Conservation (phyloP, 169 alveolate genomes). For the Cryptosporidium andersoni region DNA sequence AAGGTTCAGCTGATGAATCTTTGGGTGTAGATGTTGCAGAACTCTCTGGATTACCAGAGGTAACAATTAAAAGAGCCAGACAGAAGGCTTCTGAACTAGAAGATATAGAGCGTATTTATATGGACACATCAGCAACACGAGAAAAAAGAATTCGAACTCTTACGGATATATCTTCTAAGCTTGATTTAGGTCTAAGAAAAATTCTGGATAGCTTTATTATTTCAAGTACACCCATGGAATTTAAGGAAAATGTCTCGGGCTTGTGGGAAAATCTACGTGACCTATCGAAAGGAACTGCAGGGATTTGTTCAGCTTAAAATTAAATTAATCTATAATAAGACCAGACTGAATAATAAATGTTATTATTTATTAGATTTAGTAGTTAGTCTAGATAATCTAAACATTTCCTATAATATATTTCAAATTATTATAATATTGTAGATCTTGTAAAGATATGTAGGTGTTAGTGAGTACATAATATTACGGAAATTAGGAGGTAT, state of each 20-base stretch:
- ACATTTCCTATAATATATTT: too few species aligned
- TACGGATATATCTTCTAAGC: not conserved
- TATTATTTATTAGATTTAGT: too few species aligned
- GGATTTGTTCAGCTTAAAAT: too few species aligned
- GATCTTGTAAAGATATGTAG: too few species aligned
- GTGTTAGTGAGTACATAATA: too few species aligned
- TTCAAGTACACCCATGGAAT: conserved; percentile 1
- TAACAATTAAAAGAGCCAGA: conserved; percentile 78
- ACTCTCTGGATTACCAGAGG: conserved; percentile 88
- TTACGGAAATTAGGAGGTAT: too few species aligned
- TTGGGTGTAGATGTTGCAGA: conserved; percentile 95
- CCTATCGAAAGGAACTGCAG: not conserved
- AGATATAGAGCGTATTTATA: conserved; percentile 33
- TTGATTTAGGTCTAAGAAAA: conserved; percentile 1
- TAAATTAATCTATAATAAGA: too few species aligned
- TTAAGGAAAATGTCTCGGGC: conserved; percentile 1
- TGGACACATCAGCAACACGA: conserved; percentile 28
- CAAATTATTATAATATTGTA: too few species aligned
- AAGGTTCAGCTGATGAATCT: conserved; percentile 90
- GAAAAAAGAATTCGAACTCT: conserved; percentile 26
- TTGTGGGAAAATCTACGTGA: conserved; percentile 8
- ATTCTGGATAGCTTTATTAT: conserved; percentile 1
- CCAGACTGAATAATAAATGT: too few species aligned
- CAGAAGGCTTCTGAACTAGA: conserved; percentile 75
- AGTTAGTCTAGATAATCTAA: too few species aligned